These are phyloP conservation scores for Dendrobium chrysotoxum DNA, from an alignment of 106 monocot genomes.

Conservation along the genomic window DNA sequence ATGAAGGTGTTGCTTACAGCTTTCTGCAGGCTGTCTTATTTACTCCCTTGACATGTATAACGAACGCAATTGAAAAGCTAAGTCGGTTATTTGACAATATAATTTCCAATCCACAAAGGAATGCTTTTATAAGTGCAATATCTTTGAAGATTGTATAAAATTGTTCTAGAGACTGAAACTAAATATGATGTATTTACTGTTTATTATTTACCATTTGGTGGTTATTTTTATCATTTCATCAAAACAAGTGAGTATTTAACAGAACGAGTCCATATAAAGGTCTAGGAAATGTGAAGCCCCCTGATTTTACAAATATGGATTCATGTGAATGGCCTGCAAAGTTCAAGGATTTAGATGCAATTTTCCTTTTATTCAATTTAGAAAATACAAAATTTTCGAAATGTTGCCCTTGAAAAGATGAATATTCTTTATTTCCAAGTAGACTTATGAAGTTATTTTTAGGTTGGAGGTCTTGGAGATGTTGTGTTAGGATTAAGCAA, in stretches of 20 bases:
- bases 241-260: too few relatives aligned
- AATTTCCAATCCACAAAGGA: not conserved
- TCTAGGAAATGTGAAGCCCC: not conserved
- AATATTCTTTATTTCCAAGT: conserved; percentile 1
- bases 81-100: not conserved
- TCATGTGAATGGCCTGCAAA: not conserved
- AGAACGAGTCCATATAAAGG: not conserved
- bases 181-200: not conserved
- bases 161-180: not conserved
- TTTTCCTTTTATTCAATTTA: not conserved
- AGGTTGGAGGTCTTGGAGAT: conserved; percentile 94
- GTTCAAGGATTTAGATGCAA: not conserved
- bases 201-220: not conserved
- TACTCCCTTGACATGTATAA: too few relatives aligned
- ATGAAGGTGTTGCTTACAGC: too few relatives aligned
- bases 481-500: conserved; percentile 88
- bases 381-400: not conserved
- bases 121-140: not conserved
- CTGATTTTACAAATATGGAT: not conserved
- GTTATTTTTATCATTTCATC: not conserved
- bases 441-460: conserved; percentile 6
- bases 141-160: not conserved
- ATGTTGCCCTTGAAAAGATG: not conserved
- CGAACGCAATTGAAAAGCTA: too few relatives aligned
- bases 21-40: too few relatives aligned